phyloP scores from a whole-genome alignment of 495 filamentous ascomycete species.

The Talaromyces stipitatus region DNA sequence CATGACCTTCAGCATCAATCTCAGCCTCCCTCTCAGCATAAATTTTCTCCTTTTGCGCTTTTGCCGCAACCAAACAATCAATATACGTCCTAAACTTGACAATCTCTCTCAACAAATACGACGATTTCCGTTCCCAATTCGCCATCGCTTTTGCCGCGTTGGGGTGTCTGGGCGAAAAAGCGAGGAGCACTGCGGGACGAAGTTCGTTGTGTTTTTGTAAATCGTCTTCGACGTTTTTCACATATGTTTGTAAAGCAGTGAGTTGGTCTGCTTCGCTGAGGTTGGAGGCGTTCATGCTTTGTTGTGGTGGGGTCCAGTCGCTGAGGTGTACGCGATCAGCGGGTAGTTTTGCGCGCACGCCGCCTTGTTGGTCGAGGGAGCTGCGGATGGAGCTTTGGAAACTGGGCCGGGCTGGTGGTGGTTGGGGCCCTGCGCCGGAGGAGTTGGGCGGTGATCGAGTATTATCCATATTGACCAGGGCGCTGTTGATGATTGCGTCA shows the following conservation, averaged over 20 bases:
- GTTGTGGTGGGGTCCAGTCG: constrained; percentile 90
- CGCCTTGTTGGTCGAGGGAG: constrained; percentile 58
- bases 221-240: constrained; percentile 79
- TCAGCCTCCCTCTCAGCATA: constrained; percentile 18
- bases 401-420: constrained; percentile 43
- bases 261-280: constrained; percentile 76
- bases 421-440: constrained; percentile 16
- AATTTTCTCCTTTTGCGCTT: constrained; percentile 49
- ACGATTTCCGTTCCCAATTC: constrained; percentile 95
- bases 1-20: constrained; percentile 5
- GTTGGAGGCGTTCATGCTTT: constrained; percentile 77
- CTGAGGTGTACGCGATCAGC: constrained; percentile 80
- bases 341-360: constrained; percentile 58
- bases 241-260: constrained; percentile 64
- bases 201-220: constrained; percentile 81
- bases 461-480: constrained; percentile 49
- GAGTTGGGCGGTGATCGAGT: constrained; percentile 31
- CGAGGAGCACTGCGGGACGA: constrained; percentile 73
- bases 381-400: constrained; percentile 67
- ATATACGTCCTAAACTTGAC: constrained; percentile 95
- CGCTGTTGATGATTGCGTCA: constrained; percentile 75
- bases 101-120: constrained; percentile 87
- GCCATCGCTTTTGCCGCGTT: constrained; percentile 78
- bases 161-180: constrained; percentile 79
- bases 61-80: constrained; percentile 61